Percentiles rank a stretch among this genome's conserved stretches.
Conservation (phyloP, 176 grass and related monocot genomes). For the Carex cristatella region DNA sequence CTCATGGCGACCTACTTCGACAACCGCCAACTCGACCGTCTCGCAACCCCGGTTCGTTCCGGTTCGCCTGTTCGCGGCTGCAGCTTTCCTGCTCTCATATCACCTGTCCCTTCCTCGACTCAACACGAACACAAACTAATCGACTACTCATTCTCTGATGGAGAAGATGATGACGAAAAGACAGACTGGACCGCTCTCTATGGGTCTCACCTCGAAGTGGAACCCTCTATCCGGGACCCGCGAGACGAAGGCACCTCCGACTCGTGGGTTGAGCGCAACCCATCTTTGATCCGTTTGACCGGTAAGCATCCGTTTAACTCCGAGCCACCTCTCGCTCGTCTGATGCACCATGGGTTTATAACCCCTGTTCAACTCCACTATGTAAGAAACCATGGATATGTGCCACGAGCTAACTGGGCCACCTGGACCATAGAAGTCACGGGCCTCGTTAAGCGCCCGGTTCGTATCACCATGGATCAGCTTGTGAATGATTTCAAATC, state of each 20-base stretch:
- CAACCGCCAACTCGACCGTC: conserved; percentile 47
- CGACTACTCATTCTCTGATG: not conserved
- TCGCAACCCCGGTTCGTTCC: conserved; percentile 35
- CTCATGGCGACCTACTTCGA: conserved; percentile 54
- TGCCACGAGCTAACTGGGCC: conserved; percentile 44
- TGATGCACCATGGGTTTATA: conserved; percentile 95
- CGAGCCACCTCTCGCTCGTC: conserved; percentile 63
- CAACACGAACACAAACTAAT: not conserved
- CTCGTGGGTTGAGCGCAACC: conserved; percentile 71
- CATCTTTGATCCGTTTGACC: conserved; percentile 64
- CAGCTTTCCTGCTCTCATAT: conserved; percentile 44
- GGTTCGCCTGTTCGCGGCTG: conserved; percentile 53
- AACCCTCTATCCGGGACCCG: conserved; percentile 49
- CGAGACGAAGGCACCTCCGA: conserved; percentile 76
- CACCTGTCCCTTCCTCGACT: not conserved
- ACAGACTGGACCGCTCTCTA: conserved; percentile 40
- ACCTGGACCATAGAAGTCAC: conserved; percentile 67
- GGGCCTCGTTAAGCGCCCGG: conserved; percentile 45
- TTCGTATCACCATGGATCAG: conserved; percentile 57
- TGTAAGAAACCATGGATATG: conserved; percentile 85
- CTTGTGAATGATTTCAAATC: conserved; percentile 36
- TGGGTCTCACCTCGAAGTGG: conserved; percentile 46
- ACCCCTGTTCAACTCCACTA: conserved; percentile 82
- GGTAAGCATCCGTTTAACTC: conserved; percentile 90
- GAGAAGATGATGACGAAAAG: conserved; percentile 36